These are phyloP conservation scores for Auxenochlorella pyrenoidosa DNA, from an alignment of 139 green algal species.

Conservation along the genomic window DNA sequence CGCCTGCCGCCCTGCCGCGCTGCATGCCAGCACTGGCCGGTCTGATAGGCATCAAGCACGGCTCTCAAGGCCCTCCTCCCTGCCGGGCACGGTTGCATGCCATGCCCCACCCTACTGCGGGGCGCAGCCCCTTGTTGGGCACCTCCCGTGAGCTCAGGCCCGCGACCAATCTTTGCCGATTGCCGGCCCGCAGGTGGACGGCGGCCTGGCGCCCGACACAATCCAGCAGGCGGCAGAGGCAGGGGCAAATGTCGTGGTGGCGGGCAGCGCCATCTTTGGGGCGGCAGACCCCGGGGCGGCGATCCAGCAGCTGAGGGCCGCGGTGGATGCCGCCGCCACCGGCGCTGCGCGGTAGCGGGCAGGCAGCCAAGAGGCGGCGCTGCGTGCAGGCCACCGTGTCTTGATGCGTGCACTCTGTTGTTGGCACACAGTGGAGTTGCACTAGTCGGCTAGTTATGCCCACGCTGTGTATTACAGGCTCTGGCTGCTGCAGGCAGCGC, in stretches of 20 bases:
- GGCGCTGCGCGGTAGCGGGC: no score
- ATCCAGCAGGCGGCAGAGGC: not conserved
- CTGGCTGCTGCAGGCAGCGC: no score
- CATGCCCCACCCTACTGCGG: not conserved
- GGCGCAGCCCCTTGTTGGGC: no score
- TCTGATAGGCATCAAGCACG: no score
- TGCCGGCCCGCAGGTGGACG: not conserved
- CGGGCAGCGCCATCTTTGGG: slow-evolving; percentile 16
- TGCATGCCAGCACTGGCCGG: no score
- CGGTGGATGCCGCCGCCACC: not conserved
- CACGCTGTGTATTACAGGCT: no score
- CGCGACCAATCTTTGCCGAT: not conserved
- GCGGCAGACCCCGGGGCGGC: slow-evolving; percentile 3
- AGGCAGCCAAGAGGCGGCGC: no score
- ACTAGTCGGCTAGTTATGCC: no score
- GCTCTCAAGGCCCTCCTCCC: not conserved
- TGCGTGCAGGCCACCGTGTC: no score
- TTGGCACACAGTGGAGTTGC: no score
- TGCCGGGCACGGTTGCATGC: not conserved
- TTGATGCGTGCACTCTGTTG: no score
- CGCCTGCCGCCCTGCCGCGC: no score
- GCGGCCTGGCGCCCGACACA: slow-evolving; percentile 21
- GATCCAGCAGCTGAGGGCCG: not conserved
- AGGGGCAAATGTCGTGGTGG: slow-evolving; percentile 14
- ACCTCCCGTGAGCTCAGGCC: not conserved